Conservation (phyloP, 2,329 filamentous ascomycete genomes). For the Magnaporthiopsis incrustans region DNA sequence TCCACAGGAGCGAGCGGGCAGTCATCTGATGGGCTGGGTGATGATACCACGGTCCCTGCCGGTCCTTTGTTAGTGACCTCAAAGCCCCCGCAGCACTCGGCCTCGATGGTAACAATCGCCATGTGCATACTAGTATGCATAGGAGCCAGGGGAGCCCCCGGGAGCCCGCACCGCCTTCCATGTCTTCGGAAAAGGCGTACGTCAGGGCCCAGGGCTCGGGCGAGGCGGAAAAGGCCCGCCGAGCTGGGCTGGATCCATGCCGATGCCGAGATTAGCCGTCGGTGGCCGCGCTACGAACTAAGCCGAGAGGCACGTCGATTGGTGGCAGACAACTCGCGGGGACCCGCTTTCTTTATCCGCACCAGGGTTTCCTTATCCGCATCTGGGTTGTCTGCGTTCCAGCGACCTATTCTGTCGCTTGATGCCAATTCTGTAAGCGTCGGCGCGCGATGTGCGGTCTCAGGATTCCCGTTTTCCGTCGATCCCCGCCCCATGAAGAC, state of each 20-base stretch:
- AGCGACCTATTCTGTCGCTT: background rate
- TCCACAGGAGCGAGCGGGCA: background rate
- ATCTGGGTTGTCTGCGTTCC: background rate
- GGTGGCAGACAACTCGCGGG: too few relatives aligned
- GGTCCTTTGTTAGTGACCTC: background rate
- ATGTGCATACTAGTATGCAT: background rate
- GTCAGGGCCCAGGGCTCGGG: background rate
- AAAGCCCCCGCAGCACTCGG: background rate
- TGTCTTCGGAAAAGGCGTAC: background rate
- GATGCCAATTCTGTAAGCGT: background rate
- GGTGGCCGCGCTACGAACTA: conserved; percentile 16
- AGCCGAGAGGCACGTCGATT: background rate
- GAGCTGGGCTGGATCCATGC: conserved; percentile 5
- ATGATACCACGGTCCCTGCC: background rate
- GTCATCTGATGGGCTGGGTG: background rate
- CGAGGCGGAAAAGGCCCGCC: conserved; percentile 9
- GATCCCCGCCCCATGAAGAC: too few relatives aligned
- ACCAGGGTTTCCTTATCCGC: background rate
- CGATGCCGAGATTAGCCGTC: conserved; percentile 24
- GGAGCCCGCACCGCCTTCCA: too few relatives aligned
- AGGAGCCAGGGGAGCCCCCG: background rate
- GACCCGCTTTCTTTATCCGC: background rate
- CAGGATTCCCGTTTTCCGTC: too few relatives aligned
- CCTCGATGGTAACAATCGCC: conserved; percentile 4
- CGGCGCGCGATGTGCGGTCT: background rate